Percentiles rank a stretch among this genome's conserved stretches.
Conservation (phyloP, 208 protist species). For the Trypanosoma cruzi region DNA sequence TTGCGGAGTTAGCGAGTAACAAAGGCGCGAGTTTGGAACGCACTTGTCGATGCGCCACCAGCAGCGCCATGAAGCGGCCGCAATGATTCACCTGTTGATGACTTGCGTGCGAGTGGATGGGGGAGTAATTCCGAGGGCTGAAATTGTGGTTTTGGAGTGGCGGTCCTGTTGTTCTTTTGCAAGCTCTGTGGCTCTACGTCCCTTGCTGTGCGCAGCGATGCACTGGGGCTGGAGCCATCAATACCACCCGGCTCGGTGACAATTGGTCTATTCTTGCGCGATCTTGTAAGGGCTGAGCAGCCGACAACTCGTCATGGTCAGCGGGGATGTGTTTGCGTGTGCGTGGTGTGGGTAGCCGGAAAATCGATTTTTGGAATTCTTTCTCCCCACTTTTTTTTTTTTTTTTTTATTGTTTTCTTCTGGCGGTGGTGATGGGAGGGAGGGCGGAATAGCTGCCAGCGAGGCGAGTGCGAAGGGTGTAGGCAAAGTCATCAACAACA, state of each 20-base stretch:
- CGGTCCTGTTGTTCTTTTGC: background rate
- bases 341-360: background rate
- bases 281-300: background rate
- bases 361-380: background rate
- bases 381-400: background rate
- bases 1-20: background rate
- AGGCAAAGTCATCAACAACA: background rate
- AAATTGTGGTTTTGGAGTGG: too few relatives aligned
- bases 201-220: background rate
- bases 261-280: too few relatives aligned
- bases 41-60: too few relatives aligned
- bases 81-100: too few relatives aligned
- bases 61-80: too few relatives aligned
- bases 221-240: background rate
- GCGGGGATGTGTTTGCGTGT: background rate
- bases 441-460: conserved; percentile 2
- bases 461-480: background rate
- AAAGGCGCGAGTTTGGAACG: background rate
- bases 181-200: background rate
- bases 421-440: conserved; percentile 30
- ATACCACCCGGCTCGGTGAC: too few relatives aligned
- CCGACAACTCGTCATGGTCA: background rate
- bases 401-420: conserved; percentile 4
- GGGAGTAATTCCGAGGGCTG: too few relatives aligned
- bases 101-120: too few relatives aligned